phyloP scores from a whole-genome alignment of 345 rosid genomes.

The Syzygium oleosum region DNA sequence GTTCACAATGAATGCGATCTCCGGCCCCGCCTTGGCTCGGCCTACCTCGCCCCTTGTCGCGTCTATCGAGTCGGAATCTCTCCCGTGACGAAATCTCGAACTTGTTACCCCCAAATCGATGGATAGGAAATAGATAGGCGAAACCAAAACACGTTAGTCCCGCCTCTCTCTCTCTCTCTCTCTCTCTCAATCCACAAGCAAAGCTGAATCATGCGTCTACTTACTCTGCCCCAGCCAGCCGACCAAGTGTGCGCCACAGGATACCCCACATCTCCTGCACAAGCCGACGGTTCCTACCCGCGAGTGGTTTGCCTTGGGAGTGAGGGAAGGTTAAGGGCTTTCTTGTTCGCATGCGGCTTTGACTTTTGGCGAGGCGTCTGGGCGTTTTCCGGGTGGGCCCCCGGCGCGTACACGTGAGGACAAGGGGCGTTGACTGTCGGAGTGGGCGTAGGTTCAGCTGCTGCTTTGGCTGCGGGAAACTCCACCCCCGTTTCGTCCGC shows the following conservation, averaged over 20 bases:
- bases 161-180: background rate
- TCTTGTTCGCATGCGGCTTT: conserved; percentile 25
- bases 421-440: conserved; percentile 46
- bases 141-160: background rate
- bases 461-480: background rate
- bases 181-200: background rate
- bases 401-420: background rate
- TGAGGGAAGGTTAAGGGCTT: conserved; percentile 21
- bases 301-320: background rate
- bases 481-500: background rate
- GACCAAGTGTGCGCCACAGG: background rate
- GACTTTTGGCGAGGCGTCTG: conserved; percentile 33
- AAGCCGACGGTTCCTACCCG: background rate
- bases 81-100: background rate
- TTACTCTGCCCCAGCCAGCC: background rate
- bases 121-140: background rate
- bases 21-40: background rate
- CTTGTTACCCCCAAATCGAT: background rate
- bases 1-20: background rate
- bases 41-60: background rate
- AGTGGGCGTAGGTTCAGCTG: conserved; percentile 44
- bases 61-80: background rate
- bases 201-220: background rate
- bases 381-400: background rate
- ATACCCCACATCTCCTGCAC: background rate